These are phyloP conservation scores for Solanum hybrid DNA, from an alignment of 305 asterid genomes.

Conservation along the genomic window DNA sequence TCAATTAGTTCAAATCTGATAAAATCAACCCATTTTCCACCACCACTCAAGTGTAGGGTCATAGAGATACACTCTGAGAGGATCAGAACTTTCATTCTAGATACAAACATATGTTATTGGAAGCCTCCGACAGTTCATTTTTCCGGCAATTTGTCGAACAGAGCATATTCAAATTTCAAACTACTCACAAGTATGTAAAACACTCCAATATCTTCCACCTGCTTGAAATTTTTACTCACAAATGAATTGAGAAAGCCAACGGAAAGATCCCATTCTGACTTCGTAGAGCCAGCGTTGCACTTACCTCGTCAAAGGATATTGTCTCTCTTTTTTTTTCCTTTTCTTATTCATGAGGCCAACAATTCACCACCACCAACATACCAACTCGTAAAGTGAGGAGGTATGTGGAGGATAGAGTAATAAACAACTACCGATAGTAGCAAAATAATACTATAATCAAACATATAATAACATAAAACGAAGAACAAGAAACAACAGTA, in stretches of 20 bases:
- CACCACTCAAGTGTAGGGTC: not conserved
- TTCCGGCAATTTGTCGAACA: not conserved
- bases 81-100: not conserved
- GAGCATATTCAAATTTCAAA: not conserved
- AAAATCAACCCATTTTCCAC: not conserved
- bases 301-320: not conserved
- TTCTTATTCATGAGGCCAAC: not conserved
- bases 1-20: not conserved
- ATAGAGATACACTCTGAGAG: not conserved
- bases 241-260: not conserved
- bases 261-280: not conserved
- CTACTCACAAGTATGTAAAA: not conserved
- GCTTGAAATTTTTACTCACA: not conserved
- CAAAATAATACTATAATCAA: not conserved
- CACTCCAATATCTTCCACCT: not conserved
- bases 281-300: not conserved
- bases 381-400: not conserved
- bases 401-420: not conserved
- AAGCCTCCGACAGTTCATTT: not conserved
- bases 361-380: not conserved
- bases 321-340: not conserved
- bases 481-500: not conserved
- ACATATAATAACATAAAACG: not conserved
- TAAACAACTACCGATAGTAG: not conserved
- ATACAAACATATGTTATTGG: not conserved